Evolutionary conservation across 106 monocot species (phyloP).

Genomic region (Posidonia australis): DNA sequence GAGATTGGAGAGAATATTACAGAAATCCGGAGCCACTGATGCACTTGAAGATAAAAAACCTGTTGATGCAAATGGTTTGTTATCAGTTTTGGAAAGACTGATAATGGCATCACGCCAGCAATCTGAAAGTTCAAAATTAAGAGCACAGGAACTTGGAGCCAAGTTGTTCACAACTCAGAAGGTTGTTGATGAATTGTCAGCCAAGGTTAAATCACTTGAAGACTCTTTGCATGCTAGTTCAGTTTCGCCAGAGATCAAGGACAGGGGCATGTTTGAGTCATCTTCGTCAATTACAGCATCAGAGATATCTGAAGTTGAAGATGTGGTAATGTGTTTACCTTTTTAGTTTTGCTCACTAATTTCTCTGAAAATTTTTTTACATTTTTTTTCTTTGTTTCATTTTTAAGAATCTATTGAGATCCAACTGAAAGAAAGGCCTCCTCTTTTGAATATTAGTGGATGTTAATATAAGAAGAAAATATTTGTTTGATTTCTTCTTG

Average conservation of each 20-base stretch:
- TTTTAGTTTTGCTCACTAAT: not conserved
- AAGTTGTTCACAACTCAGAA: constrained; percentile 55
- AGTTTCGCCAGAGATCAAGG: constrained; percentile 41
- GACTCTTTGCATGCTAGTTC: constrained; percentile 34
- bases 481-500: too few relatives aligned
- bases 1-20: constrained; percentile 49
- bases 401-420: too few relatives aligned
- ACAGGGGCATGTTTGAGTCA: constrained; percentile 54
- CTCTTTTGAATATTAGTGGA: too few relatives aligned
- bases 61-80: constrained; percentile 24
- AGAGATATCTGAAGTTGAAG: constrained; percentile 89
- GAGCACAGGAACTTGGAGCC: constrained; percentile 50
- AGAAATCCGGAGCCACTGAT: constrained; percentile 43
- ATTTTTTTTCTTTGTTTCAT: too few relatives aligned
- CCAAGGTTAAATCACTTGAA: constrained; percentile 56
- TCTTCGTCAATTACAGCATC: constrained; percentile 39
- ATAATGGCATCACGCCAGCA: constrained; percentile 26
- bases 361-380: too few relatives aligned
- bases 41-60: constrained; percentile 39
- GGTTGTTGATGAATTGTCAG: constrained; percentile 41
- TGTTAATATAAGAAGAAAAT: too few relatives aligned
- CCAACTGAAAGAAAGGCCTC: too few relatives aligned
- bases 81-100: constrained; percentile 49
- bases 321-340: constrained; percentile 37
- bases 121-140: constrained; percentile 51